phyloP scores from a whole-genome alignment of 2,329 filamentous ascomycete species.

The Allantophomopsis cytisporea region DNA sequence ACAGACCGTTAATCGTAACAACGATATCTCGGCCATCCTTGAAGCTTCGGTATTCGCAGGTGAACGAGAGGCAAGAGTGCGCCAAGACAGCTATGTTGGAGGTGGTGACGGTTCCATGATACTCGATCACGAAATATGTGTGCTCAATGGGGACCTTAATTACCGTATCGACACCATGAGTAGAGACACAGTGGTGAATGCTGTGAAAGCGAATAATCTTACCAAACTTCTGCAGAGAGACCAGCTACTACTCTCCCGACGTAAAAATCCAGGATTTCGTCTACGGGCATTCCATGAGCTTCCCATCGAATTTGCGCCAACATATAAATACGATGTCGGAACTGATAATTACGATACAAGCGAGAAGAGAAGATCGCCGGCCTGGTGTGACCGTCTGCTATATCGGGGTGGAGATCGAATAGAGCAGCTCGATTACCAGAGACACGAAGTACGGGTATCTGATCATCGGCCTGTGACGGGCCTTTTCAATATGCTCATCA shows the following conservation, averaged over 20 bases:
- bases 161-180: slow-evolving; percentile 98
- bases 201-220: slow-evolving; percentile 70
- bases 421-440: slow-evolving; percentile 73
- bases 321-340: slow-evolving; percentile 97
- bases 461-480: slow-evolving; percentile 91
- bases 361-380: slow-evolving; percentile 86
- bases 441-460: slow-evolving; percentile 82
- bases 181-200: slow-evolving; percentile 79
- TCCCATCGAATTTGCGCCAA: slow-evolving; percentile 84
- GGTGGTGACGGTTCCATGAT: slow-evolving; percentile 95
- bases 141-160: slow-evolving; percentile 92
- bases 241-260: slow-evolving; percentile 77
- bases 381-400: slow-evolving; percentile 93
- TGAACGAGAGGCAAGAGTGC: slow-evolving; percentile 51
- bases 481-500: slow-evolving; percentile 69
- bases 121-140: slow-evolving; percentile 92
- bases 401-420: slow-evolving; percentile 71
- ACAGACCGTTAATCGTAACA: slow-evolving; percentile 81
- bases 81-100: slow-evolving; percentile 69
- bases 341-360: slow-evolving; percentile 89
- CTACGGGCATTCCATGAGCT: slow-evolving; percentile 83
- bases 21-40: slow-evolving; percentile 81
- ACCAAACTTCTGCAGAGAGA: slow-evolving; percentile 82
- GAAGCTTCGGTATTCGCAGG: slow-evolving; percentile 63
- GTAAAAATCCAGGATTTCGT: slow-evolving; percentile 80